A percentile compares a stretch with the other conserved stretches of the same genome.
phyloP scores from a whole-genome alignment of 2,329 filamentous ascomycete genomes.

The Xylariales sp. region DNA sequence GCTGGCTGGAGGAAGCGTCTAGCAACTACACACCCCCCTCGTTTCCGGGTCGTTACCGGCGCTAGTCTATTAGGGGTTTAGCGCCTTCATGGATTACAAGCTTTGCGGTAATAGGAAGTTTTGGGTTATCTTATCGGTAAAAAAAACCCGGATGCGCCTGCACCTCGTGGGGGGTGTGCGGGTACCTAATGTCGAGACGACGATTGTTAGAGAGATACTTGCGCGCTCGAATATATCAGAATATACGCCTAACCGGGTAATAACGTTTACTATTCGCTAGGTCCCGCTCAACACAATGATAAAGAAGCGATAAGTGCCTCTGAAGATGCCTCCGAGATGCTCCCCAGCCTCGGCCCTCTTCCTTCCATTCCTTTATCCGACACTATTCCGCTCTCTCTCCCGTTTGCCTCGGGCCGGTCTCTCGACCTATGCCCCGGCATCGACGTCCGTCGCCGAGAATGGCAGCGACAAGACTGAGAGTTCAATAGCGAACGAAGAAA shows the following conservation, averaged over 20 bases:
- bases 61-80: slow-evolving; percentile 28
- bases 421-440: slow-evolving; percentile 42
- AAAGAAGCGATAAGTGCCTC: slow-evolving; percentile 1
- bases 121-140: slow-evolving; percentile 39
- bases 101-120: not conserved
- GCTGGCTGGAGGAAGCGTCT: not conserved
- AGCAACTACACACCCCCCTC: not conserved
- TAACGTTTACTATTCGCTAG: too few species aligned
- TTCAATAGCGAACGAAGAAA: slow-evolving; percentile 51
- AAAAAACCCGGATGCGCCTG: slow-evolving; percentile 19
- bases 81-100: not conserved
- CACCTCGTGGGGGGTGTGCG: too few species aligned
- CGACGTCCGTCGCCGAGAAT: slow-evolving; percentile 37
- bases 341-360: slow-evolving; percentile 52
- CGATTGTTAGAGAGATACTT: too few species aligned
- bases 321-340: slow-evolving; percentile 57
- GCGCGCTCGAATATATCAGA: too few species aligned
- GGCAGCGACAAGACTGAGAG: slow-evolving; percentile 43
- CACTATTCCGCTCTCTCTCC: slow-evolving; percentile 52
- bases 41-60: slow-evolving; percentile 36
- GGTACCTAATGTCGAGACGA: too few species aligned
- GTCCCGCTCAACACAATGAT: slow-evolving; percentile 12
- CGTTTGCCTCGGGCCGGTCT: slow-evolving; percentile 43
- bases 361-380: slow-evolving; percentile 64
- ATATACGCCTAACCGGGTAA: too few species aligned